phyloP scores from a whole-genome alignment of 1,139 yeast genomes.

The Geotrichum bryndzae region DNA sequence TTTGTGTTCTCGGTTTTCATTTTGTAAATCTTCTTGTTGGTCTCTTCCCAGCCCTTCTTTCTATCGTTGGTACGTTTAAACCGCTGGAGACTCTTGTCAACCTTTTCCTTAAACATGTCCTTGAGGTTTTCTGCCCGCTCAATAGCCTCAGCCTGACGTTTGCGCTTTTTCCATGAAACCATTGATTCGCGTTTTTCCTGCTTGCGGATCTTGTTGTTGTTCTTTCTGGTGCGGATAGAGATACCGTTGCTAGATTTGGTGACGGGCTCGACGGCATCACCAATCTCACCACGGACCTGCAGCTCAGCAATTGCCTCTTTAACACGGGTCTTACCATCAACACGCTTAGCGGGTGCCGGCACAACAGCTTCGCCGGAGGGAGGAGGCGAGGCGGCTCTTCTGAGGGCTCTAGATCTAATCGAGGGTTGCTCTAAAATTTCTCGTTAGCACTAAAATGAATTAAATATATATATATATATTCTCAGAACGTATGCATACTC shows the following conservation, averaged over 20 bases:
- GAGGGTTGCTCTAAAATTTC: constrained; percentile 18
- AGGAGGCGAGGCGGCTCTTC: constrained; percentile 23
- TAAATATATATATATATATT: neutral
- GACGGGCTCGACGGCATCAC: constrained; percentile 16
- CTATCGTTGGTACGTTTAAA: constrained; percentile 25
- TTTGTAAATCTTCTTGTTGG: constrained; percentile 9
- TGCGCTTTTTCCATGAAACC: constrained; percentile 24
- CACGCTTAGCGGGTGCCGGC: neutral
- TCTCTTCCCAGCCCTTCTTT: constrained; percentile 24
- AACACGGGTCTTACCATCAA: constrained; percentile 30
- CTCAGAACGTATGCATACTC: neutral
- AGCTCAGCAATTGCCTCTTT: constrained; percentile 31
- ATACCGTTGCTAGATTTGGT: neutral
- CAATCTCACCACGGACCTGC: constrained; percentile 26
- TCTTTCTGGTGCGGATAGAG: neutral
- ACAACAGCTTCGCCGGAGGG: constrained; percentile 17
- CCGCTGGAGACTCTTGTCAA: constrained; percentile 26
- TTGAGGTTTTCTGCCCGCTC: constrained; percentile 28
- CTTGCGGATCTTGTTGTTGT: constrained; percentile 3
- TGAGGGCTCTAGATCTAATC: constrained; percentile 29
- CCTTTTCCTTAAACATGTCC: constrained; percentile 30
- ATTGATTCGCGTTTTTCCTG: constrained; percentile 19
- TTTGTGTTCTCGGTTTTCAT: constrained; percentile 10
- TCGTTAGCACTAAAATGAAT: neutral
- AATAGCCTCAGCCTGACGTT: constrained; percentile 25